Evolutionary conservation across 1,139 yeast species (phyloP).

Genomic region (Taphrina flavorubra): DNA sequence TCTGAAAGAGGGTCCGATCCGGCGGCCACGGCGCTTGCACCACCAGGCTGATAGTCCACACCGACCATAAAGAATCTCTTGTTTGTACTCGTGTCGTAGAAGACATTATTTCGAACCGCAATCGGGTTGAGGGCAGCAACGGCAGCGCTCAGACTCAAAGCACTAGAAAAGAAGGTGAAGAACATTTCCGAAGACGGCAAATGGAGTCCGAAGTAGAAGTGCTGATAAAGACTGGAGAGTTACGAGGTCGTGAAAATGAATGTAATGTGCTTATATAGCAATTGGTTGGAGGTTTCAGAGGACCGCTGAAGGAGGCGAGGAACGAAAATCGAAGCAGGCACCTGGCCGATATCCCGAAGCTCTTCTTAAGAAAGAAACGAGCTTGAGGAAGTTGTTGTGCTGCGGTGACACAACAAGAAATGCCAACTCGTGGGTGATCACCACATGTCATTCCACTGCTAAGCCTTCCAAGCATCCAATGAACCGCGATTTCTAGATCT

Average conservation of each 20-base stretch:
- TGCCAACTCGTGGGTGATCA: not conserved
- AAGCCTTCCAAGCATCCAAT: too few relatives aligned
- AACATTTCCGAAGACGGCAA: not conserved
- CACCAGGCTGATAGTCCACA: constrained; percentile 76
- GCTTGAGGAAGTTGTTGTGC: not conserved
- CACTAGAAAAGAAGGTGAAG: constrained; percentile 2
- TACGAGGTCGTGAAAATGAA: not conserved
- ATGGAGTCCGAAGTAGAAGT: too few relatives aligned
- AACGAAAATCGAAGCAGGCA: not conserved
- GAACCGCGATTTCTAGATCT: too few relatives aligned
- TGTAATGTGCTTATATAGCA: constrained; percentile 2
- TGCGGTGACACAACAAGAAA: not conserved
- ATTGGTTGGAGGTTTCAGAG: not conserved
- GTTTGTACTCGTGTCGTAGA: constrained; percentile 43
- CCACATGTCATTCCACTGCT: too few relatives aligned
- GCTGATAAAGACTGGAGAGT: not conserved
- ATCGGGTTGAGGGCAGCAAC: constrained; percentile 38
- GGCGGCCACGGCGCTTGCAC: constrained; percentile 64
- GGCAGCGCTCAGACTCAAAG: constrained; percentile 10
- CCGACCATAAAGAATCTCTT: constrained; percentile 57
- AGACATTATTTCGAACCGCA: constrained; percentile 42
- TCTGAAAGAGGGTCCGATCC: constrained; percentile 75
- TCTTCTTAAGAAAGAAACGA: not conserved
- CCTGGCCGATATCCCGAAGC: not conserved
- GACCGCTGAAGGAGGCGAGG: not conserved